These are phyloP conservation scores for Saraca asoca DNA, from an alignment of 331 rosid species.

Conservation along the genomic window DNA sequence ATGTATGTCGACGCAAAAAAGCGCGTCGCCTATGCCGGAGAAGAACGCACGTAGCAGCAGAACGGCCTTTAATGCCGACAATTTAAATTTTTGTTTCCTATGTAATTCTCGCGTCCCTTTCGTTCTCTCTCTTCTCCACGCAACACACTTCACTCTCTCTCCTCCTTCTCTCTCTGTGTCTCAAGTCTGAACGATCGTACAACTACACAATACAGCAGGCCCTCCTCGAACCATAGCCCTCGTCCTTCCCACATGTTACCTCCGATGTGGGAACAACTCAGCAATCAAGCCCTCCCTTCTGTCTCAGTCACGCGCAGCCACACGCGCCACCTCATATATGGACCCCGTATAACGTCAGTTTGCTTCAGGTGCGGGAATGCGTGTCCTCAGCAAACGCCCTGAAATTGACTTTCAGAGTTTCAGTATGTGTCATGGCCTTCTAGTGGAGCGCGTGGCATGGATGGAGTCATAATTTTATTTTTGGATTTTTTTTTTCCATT, in stretches of 20 bases:
- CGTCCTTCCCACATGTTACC: constrained; percentile 6
- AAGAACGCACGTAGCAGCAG: constrained; percentile 51
- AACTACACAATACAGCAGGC: too few relatives aligned
- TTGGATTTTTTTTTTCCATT: neutral
- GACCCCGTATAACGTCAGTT: constrained; percentile 46
- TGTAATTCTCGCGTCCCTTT: constrained; percentile 44
- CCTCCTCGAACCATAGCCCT: neutral
- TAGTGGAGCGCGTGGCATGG: constrained; percentile 34
- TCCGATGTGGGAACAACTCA: constrained; percentile 19
- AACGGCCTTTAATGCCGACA: constrained; percentile 70
- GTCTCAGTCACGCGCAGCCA: neutral
- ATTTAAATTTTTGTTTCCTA: constrained; percentile 28
- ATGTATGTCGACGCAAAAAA: constrained; percentile 49
- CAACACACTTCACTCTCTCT: neutral
- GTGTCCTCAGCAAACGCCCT: constrained; percentile 43
- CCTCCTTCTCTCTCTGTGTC: too few relatives aligned
- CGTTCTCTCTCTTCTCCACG: constrained; percentile 19
- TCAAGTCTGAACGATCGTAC: too few relatives aligned
- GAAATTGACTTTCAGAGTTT: constrained; percentile 44
- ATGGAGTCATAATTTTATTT: neutral
- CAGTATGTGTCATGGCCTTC: constrained; percentile 38
- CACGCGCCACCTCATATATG: constrained; percentile 36
- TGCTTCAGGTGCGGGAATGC: constrained; percentile 60
- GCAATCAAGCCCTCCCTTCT: neutral
- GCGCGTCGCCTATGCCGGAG: constrained; percentile 61